Base-by-base conservation (phyloP, 2,329 filamentous ascomycete species). In the Purpureocillium lavendulum region DNA sequence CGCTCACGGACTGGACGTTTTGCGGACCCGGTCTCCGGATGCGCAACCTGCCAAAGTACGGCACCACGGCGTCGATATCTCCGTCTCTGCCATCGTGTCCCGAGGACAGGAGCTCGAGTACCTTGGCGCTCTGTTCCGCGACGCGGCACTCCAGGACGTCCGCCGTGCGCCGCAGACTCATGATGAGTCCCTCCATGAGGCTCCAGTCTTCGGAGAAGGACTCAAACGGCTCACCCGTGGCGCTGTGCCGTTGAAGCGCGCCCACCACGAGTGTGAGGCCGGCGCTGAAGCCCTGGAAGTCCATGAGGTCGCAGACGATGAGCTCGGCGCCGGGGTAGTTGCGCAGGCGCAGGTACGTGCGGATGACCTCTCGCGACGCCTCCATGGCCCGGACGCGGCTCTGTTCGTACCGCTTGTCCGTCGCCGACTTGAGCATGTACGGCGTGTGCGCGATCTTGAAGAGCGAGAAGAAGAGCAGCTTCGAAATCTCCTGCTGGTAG, bases 281-380 rank as follows among this genome's bases (percentile, higher is more conserved):
- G 4, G 63, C 60, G 2, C 57, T 69, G 44, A 73, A 72, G 2
- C 60, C 61, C 38, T 65, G 54, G 36, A 72, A 73, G 43, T 73
- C 69, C 35, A 66, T 55, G 29, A 70, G 45, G 33, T 70, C 69
- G 51, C 68, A 70, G 9, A 36, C 45, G 8, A 40, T 26, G 14
- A 40, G 14, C 15, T 41, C 42, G 7, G 41, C 39, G 4, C 24
- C 35, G 7, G 39, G 29, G 18, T 38, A 42, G 13, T 38, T 38
- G 35, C 63, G 60, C 6, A 60, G 52, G 11, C 38, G 42, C 21
- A 45, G 35, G 44, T 68, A 71, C 10, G 56, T 45, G 13, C 45
- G 41, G 17, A 70, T 56, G 37, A 65, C 57, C 29, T 61, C 58
- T 35, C 67, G 58, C 10, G 66, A 57, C 1, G 64, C 62, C 28